Evolutionary conservation across 495 filamentous ascomycete species (phyloP), one percentile per base, ranked within the genome.

Genomic region (Evansstolkia leycettana): DNA sequence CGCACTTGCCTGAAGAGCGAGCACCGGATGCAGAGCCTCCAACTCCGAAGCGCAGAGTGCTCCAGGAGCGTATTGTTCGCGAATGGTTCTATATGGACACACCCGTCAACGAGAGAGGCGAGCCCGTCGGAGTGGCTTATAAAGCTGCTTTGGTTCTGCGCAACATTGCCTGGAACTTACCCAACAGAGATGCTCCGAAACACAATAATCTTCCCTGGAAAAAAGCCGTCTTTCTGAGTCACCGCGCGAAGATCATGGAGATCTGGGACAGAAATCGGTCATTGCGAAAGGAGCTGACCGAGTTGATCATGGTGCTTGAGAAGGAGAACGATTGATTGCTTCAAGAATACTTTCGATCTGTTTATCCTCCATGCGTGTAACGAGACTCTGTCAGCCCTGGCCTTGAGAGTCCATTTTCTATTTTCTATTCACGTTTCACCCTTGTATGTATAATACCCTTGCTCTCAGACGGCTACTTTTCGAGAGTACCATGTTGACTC

Each of bases 141-240:
- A 84, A 82, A 26, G 82, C 83, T 17, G 78, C 81, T 7, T 60
- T 95, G 15, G 83, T 99, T 2, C 61, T 99, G 42, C 75, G 90
- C 20, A 99, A 96, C 49, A 72, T 99, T 16, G 84, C 85, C 2
- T 69, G 80, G 14, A 80, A 87, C 33, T 64, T 86, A 0, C 70
- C 77, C 0, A 58, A 45, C 28, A 52, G 60, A 2, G 47, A 50
- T 9, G 52, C 55, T 0, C 47, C 57, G 0, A 47, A 49, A 26
- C 51, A 54, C 18, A 44, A 60, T 12, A 46, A 48, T 2, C 48
- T 63, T 20, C 50, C 59, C 2, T 65, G 55, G 57, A 65, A 64
- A 43, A 62, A 60, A 39, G 52, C 58, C 2, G 55, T 55, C 28
- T 65, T 67, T 38, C 30, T 60, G 4, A 58, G 54, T 33, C 60